A percentile compares a stretch with the other conserved stretches of the same genome.
These are phyloP conservation scores for Paraphoma sp. DNA, from an alignment of 2,329 filamentous ascomycete species.

Conservation along the genomic window DNA sequence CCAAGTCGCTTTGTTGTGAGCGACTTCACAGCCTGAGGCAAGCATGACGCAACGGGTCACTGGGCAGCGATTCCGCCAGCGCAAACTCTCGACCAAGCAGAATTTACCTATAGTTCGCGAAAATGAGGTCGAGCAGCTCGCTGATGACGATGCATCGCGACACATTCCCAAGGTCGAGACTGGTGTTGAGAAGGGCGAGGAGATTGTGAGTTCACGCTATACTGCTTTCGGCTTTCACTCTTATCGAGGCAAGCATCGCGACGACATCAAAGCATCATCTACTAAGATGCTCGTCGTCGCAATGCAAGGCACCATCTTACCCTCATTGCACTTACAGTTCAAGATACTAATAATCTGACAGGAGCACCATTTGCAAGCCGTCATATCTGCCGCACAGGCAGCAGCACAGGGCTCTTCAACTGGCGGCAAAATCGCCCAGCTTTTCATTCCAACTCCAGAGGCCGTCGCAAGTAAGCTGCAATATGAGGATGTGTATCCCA, in stretches of 20 bases:
- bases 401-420: slow-evolving; percentile 53
- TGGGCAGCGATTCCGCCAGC: slow-evolving; percentile 73
- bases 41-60: slow-evolving; percentile 47
- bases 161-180: slow-evolving; percentile 87
- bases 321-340: slow-evolving; percentile 3
- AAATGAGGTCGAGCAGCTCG: slow-evolving; percentile 83
- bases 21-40: slow-evolving; percentile 14
- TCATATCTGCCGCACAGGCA: slow-evolving; percentile 70
- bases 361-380: slow-evolving; percentile 96
- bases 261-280: neutral
- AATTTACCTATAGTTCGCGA: slow-evolving; percentile 86
- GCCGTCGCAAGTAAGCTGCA: slow-evolving; percentile 69
- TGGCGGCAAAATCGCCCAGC: slow-evolving; percentile 66
- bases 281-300: neutral
- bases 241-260: slow-evolving; percentile 7
- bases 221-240: slow-evolving; percentile 33
- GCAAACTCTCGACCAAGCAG: slow-evolving; percentile 92
- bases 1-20: slow-evolving; percentile 5
- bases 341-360: slow-evolving; percentile 50
- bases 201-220: slow-evolving; percentile 77
- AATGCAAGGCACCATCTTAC: slow-evolving; percentile 14
- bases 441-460: slow-evolving; percentile 73
- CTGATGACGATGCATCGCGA: slow-evolving; percentile 85
- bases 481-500: slow-evolving; percentile 89
- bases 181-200: slow-evolving; percentile 95